Conservation (phyloP, 1,284 basidiomycete genomes). For the Dichomitus squalens region DNA sequence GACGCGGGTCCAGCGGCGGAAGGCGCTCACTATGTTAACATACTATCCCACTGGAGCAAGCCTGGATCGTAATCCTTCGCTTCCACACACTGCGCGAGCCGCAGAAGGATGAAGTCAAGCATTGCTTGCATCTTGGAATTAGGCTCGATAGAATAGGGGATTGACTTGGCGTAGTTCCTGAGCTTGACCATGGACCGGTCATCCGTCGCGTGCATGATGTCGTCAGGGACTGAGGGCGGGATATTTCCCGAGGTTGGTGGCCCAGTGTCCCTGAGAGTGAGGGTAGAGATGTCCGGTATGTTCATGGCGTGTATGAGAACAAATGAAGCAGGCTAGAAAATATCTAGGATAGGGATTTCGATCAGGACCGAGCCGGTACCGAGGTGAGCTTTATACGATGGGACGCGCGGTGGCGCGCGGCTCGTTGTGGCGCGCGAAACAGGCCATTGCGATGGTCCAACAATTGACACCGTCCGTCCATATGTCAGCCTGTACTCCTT, state of each 20-base stretch:
- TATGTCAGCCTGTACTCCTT: too few relatives aligned
- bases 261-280: constrained; percentile 47
- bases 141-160: constrained; percentile 86
- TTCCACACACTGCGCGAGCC: constrained; percentile 72
- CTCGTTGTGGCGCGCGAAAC: constrained; percentile 9
- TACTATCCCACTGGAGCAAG: constrained; percentile 77
- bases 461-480: too few relatives aligned
- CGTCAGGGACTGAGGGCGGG: constrained; percentile 34
- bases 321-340: not conserved
- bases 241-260: constrained; percentile 6
- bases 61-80: constrained; percentile 83
- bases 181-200: constrained; percentile 60
- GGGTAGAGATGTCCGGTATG: constrained; percentile 50
- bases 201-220: constrained; percentile 37
- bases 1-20: constrained; percentile 9
- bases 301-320: constrained; percentile 38
- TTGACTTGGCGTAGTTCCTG: constrained; percentile 55
- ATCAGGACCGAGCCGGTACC: not conserved
- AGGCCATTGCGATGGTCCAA: too few relatives aligned
- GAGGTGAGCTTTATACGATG: constrained; percentile 11
- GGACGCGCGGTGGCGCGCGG: constrained; percentile 1
- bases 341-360: not conserved
- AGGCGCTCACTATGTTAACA: constrained; percentile 63
- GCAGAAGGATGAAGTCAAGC: constrained; percentile 76
- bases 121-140: constrained; percentile 80